Evolutionary conservation across 2,329 filamentous ascomycete species (phyloP).

Genomic region (Hypomyces rosellus): DNA sequence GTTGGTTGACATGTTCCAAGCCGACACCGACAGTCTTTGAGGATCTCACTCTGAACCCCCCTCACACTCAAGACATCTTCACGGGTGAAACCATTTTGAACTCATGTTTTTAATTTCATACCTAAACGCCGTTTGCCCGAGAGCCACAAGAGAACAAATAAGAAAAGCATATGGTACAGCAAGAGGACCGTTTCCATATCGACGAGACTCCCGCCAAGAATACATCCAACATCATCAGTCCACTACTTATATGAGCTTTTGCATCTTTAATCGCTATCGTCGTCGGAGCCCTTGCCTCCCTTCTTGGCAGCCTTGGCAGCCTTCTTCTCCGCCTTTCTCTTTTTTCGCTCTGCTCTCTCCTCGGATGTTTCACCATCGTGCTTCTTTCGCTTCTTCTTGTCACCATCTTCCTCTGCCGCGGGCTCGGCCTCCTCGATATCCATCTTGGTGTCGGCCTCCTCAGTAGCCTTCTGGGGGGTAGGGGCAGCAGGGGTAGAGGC

Average conservation of each 20-base stretch:
- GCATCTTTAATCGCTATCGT: slow-evolving; percentile 35
- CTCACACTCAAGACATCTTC: neutral
- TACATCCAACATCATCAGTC: slow-evolving; percentile 7
- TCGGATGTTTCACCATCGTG: slow-evolving; percentile 70
- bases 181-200: slow-evolving; percentile 15
- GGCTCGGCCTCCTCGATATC: slow-evolving; percentile 28
- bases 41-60: neutral
- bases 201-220: slow-evolving; percentile 8
- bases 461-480: slow-evolving; percentile 30
- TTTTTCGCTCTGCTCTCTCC: slow-evolving; percentile 57
- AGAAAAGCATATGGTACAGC: slow-evolving; percentile 16
- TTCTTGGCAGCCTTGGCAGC: slow-evolving; percentile 52
- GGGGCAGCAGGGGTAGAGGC: slow-evolving; percentile 37
- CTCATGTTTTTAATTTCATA: slow-evolving; percentile 12
- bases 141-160: slow-evolving; percentile 9
- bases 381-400: slow-evolving; percentile 69
- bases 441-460: slow-evolving; percentile 29
- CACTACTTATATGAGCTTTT: neutral
- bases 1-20: no score
- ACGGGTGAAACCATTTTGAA: neutral
- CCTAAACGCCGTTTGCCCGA: slow-evolving; percentile 18
- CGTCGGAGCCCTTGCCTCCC: slow-evolving; percentile 44
- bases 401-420: slow-evolving; percentile 44
- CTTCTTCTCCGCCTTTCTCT: slow-evolving; percentile 55
- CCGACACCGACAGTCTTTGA: no score